Conservation (phyloP, 2,329 filamentous ascomycete species). For the Aspergillus puulaauensis region DNA sequence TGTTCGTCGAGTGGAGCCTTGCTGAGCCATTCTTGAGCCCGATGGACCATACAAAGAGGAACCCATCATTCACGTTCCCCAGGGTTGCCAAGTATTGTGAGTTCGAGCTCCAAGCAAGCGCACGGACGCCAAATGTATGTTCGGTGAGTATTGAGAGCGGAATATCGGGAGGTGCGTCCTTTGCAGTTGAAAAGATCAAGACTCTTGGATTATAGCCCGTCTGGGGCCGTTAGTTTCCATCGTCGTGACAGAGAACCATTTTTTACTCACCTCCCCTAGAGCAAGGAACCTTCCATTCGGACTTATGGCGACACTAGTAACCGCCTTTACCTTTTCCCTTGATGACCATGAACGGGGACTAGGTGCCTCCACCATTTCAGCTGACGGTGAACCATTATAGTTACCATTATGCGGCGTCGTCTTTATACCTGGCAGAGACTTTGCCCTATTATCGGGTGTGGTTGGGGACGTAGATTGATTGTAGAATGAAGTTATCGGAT, state of each 20-base stretch:
- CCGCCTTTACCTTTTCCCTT: slow-evolving; percentile 88
- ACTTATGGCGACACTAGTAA: slow-evolving; percentile 86
- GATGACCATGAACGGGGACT: slow-evolving; percentile 77
- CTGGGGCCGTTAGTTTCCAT: slow-evolving; percentile 40
- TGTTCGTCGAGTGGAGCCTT: slow-evolving; percentile 80
- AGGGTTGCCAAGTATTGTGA: slow-evolving; percentile 84
- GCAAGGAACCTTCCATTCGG: slow-evolving; percentile 83
- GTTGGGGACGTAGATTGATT: slow-evolving; percentile 56
- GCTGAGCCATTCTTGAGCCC: slow-evolving; percentile 79
- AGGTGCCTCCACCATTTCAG: slow-evolving; percentile 58
- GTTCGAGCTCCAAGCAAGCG: slow-evolving; percentile 85
- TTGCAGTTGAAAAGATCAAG: slow-evolving; percentile 76
- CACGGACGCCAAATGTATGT: slow-evolving; percentile 84
- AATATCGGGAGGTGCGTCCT: slow-evolving; percentile 74
- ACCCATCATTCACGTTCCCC: slow-evolving; percentile 87
- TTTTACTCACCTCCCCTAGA: slow-evolving; percentile 70
- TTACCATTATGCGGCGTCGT: slow-evolving; percentile 47
- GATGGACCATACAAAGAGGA: slow-evolving; percentile 86
- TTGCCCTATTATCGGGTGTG: slow-evolving; percentile 58
- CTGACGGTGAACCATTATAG: slow-evolving; percentile 47
- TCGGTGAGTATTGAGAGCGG: slow-evolving; percentile 85
- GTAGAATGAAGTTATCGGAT: slow-evolving; percentile 56
- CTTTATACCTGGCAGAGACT: slow-evolving; percentile 55
- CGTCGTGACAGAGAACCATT: neutral
- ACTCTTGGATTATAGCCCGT: slow-evolving; percentile 92